Conservation (phyloP, 176 grass and related monocot genomes). For the Miscanthus lutarioriparius region DNA sequence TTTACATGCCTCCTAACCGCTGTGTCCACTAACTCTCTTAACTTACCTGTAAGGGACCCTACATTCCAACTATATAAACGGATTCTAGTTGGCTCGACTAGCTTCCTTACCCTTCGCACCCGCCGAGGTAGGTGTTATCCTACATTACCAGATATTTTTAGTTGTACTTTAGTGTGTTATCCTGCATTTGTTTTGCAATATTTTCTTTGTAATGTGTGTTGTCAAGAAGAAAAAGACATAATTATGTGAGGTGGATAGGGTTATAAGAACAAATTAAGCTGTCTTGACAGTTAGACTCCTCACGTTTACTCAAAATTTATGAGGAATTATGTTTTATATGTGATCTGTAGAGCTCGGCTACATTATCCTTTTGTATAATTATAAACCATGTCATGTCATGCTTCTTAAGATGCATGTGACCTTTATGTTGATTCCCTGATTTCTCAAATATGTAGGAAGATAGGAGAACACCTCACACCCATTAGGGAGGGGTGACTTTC, state of each 20-base stretch:
- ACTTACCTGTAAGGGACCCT: too few relatives aligned
- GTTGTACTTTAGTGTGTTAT: neutral
- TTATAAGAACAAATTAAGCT: neutral
- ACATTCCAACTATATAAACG: too few relatives aligned
- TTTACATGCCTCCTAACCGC: too few relatives aligned
- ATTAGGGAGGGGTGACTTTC: too few relatives aligned
- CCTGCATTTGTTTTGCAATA: neutral
- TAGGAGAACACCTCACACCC: too few relatives aligned
- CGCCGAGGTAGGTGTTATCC: too few relatives aligned
- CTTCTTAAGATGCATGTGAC: neutral
- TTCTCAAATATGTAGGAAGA: neutral
- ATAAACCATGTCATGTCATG: neutral
- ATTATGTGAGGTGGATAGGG: neutral
- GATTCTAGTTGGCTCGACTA: too few relatives aligned
- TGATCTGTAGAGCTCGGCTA: neutral
- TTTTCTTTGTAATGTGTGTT: slow-evolving; percentile 17
- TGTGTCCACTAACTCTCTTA: too few relatives aligned
- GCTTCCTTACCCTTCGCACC: too few relatives aligned
- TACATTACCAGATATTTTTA: neutral
- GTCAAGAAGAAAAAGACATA: neutral
- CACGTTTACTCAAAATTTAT: neutral
- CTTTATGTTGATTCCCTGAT: neutral
- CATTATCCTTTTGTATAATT: neutral
- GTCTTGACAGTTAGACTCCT: neutral
- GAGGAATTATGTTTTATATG: neutral